These are phyloP conservation scores for Phialophora chinensis DNA, from an alignment of 2,329 filamentous ascomycete genomes.

Conservation along the genomic window DNA sequence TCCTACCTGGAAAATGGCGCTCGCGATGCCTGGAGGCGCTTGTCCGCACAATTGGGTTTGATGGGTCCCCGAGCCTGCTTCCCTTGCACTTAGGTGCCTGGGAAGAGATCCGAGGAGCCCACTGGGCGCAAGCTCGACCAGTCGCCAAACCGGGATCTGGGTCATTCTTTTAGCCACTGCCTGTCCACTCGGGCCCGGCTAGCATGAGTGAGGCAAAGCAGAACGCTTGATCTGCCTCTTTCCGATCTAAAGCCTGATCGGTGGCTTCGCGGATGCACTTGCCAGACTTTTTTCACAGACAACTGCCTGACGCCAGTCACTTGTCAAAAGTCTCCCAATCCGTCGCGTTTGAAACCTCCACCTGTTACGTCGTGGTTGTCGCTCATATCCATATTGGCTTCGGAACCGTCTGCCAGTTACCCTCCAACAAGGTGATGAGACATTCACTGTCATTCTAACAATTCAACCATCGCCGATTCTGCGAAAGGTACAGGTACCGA, in stretches of 20 bases:
- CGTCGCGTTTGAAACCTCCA: conserved; percentile 1
- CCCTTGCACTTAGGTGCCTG: not conserved
- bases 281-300: conserved; percentile 10
- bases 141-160: conserved; percentile 9
- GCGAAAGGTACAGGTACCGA: not conserved
- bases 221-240: conserved; percentile 24
- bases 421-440: conserved; percentile 1
- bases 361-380: conserved; percentile 16
- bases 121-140: conserved; percentile 6
- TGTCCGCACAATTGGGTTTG: conserved; percentile 1
- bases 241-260: conserved; percentile 12
- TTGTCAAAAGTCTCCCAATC: not conserved
- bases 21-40: conserved; percentile 7
- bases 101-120: conserved; percentile 7
- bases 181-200: conserved; percentile 7
- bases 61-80: not conserved
- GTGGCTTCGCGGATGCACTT: conserved; percentile 17
- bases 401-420: not conserved
- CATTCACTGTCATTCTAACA: not conserved
- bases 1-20: conserved; percentile 19
- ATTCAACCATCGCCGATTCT: conserved; percentile 10
- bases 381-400: conserved; percentile 5
- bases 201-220: conserved; percentile 12
- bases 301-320: conserved; percentile 20
- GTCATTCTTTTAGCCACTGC: conserved; percentile 13